These are phyloP conservation scores for Eucalyptus regnans DNA, from an alignment of 345 rosid genomes.

Conservation along the genomic window DNA sequence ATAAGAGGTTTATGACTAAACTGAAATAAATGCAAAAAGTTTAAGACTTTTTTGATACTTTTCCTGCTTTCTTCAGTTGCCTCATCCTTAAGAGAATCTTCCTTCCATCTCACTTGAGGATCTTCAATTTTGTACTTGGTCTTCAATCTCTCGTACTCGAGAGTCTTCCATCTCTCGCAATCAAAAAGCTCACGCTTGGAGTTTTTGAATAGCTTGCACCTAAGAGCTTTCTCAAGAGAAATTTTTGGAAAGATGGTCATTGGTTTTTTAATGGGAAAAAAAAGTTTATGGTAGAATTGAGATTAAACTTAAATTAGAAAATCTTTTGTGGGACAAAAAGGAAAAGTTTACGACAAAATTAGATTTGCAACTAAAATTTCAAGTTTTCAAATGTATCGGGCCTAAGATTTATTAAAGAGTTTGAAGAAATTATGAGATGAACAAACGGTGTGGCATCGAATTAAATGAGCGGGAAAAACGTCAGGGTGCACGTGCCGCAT, in stretches of 20 bases:
- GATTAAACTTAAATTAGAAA: too few relatives aligned
- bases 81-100: background rate
- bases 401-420: too few relatives aligned
- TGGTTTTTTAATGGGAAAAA: background rate
- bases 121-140: too few relatives aligned
- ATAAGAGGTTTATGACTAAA: too few relatives aligned
- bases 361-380: too few relatives aligned
- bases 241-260: too few relatives aligned
- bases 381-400: too few relatives aligned
- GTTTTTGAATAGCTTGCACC: background rate
- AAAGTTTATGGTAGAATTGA: too few relatives aligned
- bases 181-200: background rate
- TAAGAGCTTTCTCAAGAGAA: background rate
- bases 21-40: too few relatives aligned
- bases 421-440: background rate
- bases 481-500: background rate
- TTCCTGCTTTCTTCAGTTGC: background rate
- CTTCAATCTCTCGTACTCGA: background rate
- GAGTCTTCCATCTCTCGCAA: background rate
- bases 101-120: background rate
- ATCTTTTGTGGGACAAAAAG: too few relatives aligned
- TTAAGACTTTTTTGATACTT: too few relatives aligned
- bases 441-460: background rate
- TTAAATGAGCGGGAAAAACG: background rate
- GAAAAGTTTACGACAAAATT: too few relatives aligned